A percentile compares a stretch with the other conserved stretches of the same genome.
Conservation (phyloP, 331 rosid genomes). For the Stylosanthes scabra region DNA sequence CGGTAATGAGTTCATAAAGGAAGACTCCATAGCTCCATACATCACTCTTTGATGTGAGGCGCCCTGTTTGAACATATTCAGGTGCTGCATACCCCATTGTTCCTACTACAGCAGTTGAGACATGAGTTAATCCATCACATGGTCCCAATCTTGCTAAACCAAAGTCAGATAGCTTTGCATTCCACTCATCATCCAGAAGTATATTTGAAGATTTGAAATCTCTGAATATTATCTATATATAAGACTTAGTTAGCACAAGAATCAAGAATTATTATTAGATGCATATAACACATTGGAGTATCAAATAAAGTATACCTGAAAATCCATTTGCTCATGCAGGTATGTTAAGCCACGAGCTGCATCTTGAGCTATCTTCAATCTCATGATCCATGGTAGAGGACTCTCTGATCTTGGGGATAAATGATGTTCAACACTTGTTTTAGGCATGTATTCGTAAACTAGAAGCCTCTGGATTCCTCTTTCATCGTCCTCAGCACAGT, state of each 20-base stretch:
- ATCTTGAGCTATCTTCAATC: constrained; percentile 86
- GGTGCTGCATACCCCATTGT: constrained; percentile 99
- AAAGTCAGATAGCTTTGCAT: constrained; percentile 94
- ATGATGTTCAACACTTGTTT: constrained; percentile 82
- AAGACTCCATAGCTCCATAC: constrained; percentile 98
- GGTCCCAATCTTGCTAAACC: constrained; percentile 99
- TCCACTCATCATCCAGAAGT: constrained; percentile 94
- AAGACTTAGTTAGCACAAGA: constrained; percentile 35
- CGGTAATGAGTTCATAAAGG: constrained; percentile 94
- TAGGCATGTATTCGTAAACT: constrained; percentile 88
- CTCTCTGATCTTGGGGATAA: constrained; percentile 62
- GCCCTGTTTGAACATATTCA: constrained; percentile 91
- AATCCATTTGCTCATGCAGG: constrained; percentile 90
- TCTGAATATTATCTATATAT: constrained; percentile 89
- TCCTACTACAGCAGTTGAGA: constrained; percentile 98
- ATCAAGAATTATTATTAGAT: constrained; percentile 29
- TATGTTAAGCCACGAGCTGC: constrained; percentile 94
- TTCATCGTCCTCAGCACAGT: constrained; percentile 98
- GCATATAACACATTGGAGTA: constrained; percentile 30
- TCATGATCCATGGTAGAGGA: constrained; percentile 82
- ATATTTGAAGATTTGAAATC: constrained; percentile 97
- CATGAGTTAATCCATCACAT: constrained; percentile 90
- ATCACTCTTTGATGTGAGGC: constrained; percentile 83
- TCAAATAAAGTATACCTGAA: constrained; percentile 67
- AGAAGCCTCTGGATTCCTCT: constrained; percentile 97